Evolutionary conservation across 1,139 yeast genomes (phyloP).

Genomic region (Hyphopichia fennica): DNA sequence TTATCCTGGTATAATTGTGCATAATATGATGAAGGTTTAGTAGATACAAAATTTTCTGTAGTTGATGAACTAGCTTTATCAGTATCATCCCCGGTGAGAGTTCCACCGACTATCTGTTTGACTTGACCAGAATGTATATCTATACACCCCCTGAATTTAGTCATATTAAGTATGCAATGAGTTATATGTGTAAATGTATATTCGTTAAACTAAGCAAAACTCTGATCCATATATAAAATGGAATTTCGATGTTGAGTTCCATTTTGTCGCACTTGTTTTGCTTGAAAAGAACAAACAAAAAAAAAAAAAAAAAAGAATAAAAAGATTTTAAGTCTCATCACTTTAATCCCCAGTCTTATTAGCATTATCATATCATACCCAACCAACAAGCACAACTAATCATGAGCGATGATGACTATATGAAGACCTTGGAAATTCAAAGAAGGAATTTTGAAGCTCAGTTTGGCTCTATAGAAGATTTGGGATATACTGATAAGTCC

Average conservation of each 20-base stretch:
- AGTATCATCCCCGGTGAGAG: conserved; percentile 57
- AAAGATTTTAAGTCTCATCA: not conserved
- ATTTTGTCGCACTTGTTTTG: not conserved
- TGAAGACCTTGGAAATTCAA: conserved; percentile 53
- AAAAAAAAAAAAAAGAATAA: not conserved
- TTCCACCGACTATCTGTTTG: conserved; percentile 95
- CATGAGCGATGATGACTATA: conserved; percentile 39
- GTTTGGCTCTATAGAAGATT: conserved; percentile 60
- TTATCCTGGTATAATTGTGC: conserved; percentile 67
- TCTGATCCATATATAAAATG: too few relatives aligned
- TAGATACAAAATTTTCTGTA: conserved; percentile 78
- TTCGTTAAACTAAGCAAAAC: too few relatives aligned
- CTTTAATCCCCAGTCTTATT: too few relatives aligned
- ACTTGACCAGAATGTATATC: conserved; percentile 94
- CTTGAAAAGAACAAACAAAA: not conserved
- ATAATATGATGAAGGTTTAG: conserved; percentile 72
- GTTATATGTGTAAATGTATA: too few relatives aligned
- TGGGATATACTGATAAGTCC: conserved; percentile 61
- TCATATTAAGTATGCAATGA: conserved; percentile 48
- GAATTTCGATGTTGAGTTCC: too few relatives aligned
- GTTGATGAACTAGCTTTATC: conserved; percentile 29
- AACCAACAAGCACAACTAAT: not conserved
- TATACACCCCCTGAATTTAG: conserved; percentile 89
- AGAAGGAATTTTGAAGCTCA: conserved; percentile 66
- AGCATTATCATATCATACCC: not conserved